Conservation (phyloP, 768 basidiomycete genomes). For the Panaeolus cyanescens region DNA sequence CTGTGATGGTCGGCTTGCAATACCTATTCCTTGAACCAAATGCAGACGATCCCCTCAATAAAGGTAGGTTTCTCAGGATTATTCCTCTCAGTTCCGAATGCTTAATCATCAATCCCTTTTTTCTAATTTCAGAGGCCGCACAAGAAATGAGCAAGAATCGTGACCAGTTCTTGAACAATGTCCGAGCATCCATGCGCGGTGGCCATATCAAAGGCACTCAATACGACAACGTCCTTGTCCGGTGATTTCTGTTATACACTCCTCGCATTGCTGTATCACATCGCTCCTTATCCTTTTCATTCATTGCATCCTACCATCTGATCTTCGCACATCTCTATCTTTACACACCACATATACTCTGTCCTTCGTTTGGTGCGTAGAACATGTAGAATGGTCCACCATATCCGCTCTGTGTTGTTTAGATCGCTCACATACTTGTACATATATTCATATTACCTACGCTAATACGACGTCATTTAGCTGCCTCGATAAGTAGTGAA, state of each 20-base stretch:
- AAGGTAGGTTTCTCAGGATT: slow-evolving; percentile 57
- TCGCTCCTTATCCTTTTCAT: slow-evolving; percentile 24
- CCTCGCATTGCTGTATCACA: slow-evolving; percentile 16
- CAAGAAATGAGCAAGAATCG: slow-evolving; percentile 90
- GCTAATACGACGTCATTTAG: slow-evolving; percentile 30
- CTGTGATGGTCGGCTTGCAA: slow-evolving; percentile 97
- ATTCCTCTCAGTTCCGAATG: not conserved
- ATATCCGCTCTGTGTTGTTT: slow-evolving; percentile 1
- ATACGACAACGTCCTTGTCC: slow-evolving; percentile 74
- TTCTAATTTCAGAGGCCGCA: slow-evolving; percentile 75
- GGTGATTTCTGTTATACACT: slow-evolving; percentile 28
- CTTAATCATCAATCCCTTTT: slow-evolving; percentile 9
- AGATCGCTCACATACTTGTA: slow-evolving; percentile 13
- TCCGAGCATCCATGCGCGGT: slow-evolving; percentile 87
- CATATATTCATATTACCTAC: slow-evolving; percentile 11
- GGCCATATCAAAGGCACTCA: slow-evolving; percentile 72
- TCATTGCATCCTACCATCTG: slow-evolving; percentile 28
- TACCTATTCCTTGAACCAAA: slow-evolving; percentile 99
- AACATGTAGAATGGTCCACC: slow-evolving; percentile 1
- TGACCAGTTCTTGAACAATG: slow-evolving; percentile 81
- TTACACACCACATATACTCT: slow-evolving; percentile 22
- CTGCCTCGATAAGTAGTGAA: slow-evolving; percentile 96
- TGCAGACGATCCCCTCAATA: slow-evolving; percentile 97
- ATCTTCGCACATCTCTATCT: slow-evolving; percentile 33
- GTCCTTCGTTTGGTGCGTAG: slow-evolving; percentile 1